Base-by-base conservation (phyloP, 163 green algal genomes). In the Scenedesmus sp. region DNA sequence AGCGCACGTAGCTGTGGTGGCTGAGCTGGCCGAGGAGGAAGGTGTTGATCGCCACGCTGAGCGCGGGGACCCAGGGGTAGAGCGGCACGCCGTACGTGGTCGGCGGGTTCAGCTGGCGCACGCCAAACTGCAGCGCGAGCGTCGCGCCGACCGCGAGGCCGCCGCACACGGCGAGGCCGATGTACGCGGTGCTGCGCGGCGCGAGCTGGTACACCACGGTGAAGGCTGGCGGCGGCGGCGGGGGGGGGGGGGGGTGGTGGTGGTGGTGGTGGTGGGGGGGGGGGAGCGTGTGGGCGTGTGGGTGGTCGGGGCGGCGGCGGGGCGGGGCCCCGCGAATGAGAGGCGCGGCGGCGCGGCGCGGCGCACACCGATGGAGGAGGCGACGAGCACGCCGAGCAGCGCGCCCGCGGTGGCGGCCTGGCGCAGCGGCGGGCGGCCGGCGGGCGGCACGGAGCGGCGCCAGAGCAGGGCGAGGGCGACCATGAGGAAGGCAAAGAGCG, bases 1-100 rank as follows among this genome's bases (percentile, higher is more conserved):
- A 87, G 0, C 82, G 50, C n/a, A 69, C 15, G 48, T 85, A 87
- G 28, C 77, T 72, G 13, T 31, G 22, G n/a, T 58, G 1, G 26
- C 65, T 29, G 18, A 87, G 60, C 65, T 84, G 77, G 0, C 71
- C 77, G 34, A 87, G 57, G 51, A 87, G 71, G 65, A 87, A 87
- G 0, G 50, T 74, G 34, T 87, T 87, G 34, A 87, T 24, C 0
- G 66, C 63, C 14, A 85, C 48, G 31, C 60, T 78, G 42, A 70
- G 47, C 18, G 67, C 77, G 34, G 82, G 82, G 34, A 80, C 22
- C 7, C 58, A 70, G 20, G 82, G 82, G 70, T 71, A 87, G 7
- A 87, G 70, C 6, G 63, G 64, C 36, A 82, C 71, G 3, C 54
- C 44, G 60, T 82, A 87, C 17, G 42, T 13, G 0, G 20, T 20